A percentile compares a stretch with the other conserved stretches of the same genome.
phyloP scores from a whole-genome alignment of 2,329 filamentous ascomycete species.

The Alternaria novae-zelandiae region DNA sequence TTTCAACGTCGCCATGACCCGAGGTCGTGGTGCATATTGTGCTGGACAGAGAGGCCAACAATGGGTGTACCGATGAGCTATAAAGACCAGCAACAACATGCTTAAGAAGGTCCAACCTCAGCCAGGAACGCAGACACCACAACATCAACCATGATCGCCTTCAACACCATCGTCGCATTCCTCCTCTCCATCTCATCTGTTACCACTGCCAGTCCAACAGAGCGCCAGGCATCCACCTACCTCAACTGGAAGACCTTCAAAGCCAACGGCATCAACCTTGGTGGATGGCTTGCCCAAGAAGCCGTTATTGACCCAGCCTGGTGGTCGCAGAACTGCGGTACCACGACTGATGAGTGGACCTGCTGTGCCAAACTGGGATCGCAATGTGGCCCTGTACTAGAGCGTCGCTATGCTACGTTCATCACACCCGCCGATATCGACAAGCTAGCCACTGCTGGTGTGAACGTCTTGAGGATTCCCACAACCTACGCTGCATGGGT shows the following conservation, averaged over 20 bases:
- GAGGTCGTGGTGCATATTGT: neutral
- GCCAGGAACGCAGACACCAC: neutral
- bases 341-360: constrained; percentile 45
- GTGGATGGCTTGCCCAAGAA: constrained; percentile 46
- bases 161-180: neutral
- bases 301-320: constrained; percentile 32
- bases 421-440: constrained; percentile 43
- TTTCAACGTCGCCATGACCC: neutral
- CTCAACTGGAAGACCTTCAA: constrained; percentile 26
- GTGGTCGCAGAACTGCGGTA: constrained; percentile 29
- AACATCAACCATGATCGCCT: neutral
- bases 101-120: neutral
- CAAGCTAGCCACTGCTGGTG: constrained; percentile 36
- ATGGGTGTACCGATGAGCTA: neutral
- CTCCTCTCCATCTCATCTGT: neutral
- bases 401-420: constrained; percentile 39
- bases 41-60: neutral
- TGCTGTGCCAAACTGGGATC: constrained; percentile 39
- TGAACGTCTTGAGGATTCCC: constrained; percentile 47
- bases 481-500: constrained; percentile 49
- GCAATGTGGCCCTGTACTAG: constrained; percentile 37
- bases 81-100: neutral
- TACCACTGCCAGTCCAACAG: neutral
- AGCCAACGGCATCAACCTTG: constrained; percentile 35
- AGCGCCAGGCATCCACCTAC: neutral